Conservation (phyloP, 2,329 filamentous ascomycete genomes). For the Allantophomopsis lycopodina region DNA sequence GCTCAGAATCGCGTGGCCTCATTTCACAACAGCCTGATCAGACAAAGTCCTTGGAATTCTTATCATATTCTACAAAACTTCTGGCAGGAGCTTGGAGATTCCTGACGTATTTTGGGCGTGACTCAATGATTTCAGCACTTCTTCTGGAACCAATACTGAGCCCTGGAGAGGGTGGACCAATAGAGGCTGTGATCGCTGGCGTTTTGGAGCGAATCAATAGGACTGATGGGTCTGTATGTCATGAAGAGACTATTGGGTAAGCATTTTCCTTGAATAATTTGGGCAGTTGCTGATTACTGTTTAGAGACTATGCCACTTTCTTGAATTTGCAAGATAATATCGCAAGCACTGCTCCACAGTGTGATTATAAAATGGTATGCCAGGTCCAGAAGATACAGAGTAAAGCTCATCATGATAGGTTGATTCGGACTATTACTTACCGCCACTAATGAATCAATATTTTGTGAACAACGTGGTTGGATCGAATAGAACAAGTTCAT, state of each 20-base stretch:
- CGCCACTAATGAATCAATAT: constrained; percentile 42
- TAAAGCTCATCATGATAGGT: constrained; percentile 21
- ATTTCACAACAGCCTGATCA: constrained; percentile 29
- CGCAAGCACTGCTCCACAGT: constrained; percentile 34
- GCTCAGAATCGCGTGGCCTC: constrained; percentile 28
- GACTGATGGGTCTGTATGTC: constrained; percentile 44
- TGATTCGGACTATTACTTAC: constrained; percentile 48
- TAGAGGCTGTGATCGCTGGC: constrained; percentile 46
- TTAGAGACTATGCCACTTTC: constrained; percentile 43
- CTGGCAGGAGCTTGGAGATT: constrained; percentile 53
- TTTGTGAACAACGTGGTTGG: constrained; percentile 33
- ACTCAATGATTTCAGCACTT: constrained; percentile 47
- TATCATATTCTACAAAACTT: constrained; percentile 49
- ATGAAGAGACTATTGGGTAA: constrained; percentile 47
- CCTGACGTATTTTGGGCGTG: constrained; percentile 52
- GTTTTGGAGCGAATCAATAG: constrained; percentile 47
- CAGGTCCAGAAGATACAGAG: constrained; percentile 4
- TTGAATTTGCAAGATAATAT: constrained; percentile 39
- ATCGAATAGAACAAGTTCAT: constrained; percentile 18
- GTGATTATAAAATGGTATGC: constrained; percentile 39
- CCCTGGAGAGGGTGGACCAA: constrained; percentile 34
- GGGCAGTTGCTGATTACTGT: constrained; percentile 9
- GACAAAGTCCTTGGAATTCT: constrained; percentile 40
- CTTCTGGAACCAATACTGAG: constrained; percentile 44
- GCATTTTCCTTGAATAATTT: constrained; percentile 7